These are phyloP conservation scores for Plasmodium billcollinsi DNA, from an alignment of 169 alveolate genomes.

Conservation along the genomic window DNA sequence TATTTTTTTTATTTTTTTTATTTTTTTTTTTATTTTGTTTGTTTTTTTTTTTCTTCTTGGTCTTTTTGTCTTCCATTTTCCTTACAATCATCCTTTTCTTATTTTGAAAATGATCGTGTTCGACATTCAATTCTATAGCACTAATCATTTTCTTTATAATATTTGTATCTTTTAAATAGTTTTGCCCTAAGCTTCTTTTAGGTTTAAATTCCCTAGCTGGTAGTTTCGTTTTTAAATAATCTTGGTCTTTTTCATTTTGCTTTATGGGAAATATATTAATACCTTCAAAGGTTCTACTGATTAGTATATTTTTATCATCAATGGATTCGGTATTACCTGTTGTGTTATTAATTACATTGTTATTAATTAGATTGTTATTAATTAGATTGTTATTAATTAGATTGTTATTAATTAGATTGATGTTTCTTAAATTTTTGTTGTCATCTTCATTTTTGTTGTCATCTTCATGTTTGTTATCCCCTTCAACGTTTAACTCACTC, in stretches of 20 bases:
- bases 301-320: conserved; percentile 3
- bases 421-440: too few relatives aligned
- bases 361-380: too few relatives aligned
- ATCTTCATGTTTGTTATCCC: not conserved
- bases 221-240: conserved; percentile 12
- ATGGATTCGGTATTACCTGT: too few relatives aligned
- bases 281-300: conserved; percentile 50
- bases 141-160: conserved; percentile 53
- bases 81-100: not conserved
- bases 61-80: not conserved
- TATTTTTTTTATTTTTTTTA: not conserved
- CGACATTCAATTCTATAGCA: conserved; percentile 28
- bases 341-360: not conserved
- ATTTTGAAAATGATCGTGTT: not conserved
- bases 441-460: not conserved
- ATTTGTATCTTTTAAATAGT: conserved; percentile 86
- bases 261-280: conserved; percentile 39
- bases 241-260: conserved; percentile 12
- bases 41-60: not conserved
- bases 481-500: too few relatives aligned
- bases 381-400: too few relatives aligned
- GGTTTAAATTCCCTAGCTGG: conserved; percentile 84
- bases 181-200: conserved; percentile 89
- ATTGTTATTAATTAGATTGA: too few relatives aligned
- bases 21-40: too few relatives aligned